phyloP scores from a whole-genome alignment of 768 basidiomycete species.

The Hericium rajendrae region DNA sequence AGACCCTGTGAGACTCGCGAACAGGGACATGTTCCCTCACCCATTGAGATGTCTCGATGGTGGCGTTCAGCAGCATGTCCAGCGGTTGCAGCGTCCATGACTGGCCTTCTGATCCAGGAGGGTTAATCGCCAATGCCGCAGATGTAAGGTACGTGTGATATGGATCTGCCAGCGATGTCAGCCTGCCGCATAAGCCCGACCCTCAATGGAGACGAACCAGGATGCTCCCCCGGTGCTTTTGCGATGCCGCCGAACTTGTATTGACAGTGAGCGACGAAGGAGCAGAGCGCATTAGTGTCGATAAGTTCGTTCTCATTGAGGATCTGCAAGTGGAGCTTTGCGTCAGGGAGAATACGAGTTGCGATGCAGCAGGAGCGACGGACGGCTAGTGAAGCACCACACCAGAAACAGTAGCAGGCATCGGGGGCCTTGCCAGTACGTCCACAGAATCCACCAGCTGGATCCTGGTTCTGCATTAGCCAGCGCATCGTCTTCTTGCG shows the following conservation, averaged over 20 bases:
- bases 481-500: slow-evolving; percentile 57
- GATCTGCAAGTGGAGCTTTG: slow-evolving; percentile 39
- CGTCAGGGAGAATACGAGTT: not conserved
- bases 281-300: slow-evolving; percentile 41
- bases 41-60: slow-evolving; percentile 57
- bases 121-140: slow-evolving; percentile 59
- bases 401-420: slow-evolving; percentile 97
- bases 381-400: slow-evolving; percentile 71
- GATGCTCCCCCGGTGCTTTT: slow-evolving; percentile 69
- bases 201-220: slow-evolving; percentile 41
- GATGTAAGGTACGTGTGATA: slow-evolving; percentile 92
- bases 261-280: slow-evolving; percentile 70
- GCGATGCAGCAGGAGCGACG: slow-evolving; percentile 13
- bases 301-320: slow-evolving; percentile 52
- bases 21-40: slow-evolving; percentile 46
- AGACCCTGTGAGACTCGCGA: not conserved
- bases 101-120: slow-evolving; percentile 17
- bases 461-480: slow-evolving; percentile 60
- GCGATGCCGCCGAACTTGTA: slow-evolving; percentile 85
- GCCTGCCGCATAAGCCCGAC: not conserved
- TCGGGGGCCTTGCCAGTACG: slow-evolving; percentile 83
- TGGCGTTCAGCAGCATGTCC: slow-evolving; percentile 67
- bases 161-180: slow-evolving; percentile 48
- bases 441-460: slow-evolving; percentile 75
- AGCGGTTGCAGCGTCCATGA: slow-evolving; percentile 51